Evolutionary conservation across 345 rosid genomes (phyloP).

Genomic region (Alliaria petiolata): DNA sequence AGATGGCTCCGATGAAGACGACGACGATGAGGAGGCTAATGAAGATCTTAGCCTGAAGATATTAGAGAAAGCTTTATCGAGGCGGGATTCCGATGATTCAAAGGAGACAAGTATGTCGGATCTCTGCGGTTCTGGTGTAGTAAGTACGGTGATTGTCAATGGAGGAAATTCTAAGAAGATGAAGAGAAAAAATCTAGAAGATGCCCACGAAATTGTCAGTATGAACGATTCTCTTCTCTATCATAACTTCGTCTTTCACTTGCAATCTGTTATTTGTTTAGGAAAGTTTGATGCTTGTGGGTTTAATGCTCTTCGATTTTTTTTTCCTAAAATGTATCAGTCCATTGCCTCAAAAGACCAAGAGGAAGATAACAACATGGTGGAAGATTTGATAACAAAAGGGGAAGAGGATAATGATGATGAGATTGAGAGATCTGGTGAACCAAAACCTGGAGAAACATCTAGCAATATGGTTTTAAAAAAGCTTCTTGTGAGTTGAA

Average conservation of each 20-base stretch:
- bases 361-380: slow-evolving; percentile 37
- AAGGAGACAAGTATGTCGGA: slow-evolving; percentile 17
- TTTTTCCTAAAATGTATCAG: slow-evolving; percentile 30
- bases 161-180: slow-evolving; percentile 36
- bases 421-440: slow-evolving; percentile 22
- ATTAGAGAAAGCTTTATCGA: slow-evolving; percentile 80
- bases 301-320: not conserved
- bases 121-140: slow-evolving; percentile 25
- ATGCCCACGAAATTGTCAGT: slow-evolving; percentile 39
- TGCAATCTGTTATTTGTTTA: not conserved
- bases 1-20: slow-evolving; percentile 22
- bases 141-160: slow-evolving; percentile 14
- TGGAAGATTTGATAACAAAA: slow-evolving; percentile 10
- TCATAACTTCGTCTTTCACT: not conserved
- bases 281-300: slow-evolving; percentile 5
- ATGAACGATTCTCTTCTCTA: not conserved
- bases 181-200: slow-evolving; percentile 25
- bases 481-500: slow-evolving; percentile 96
- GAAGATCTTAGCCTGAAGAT: slow-evolving; percentile 80
- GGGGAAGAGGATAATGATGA: slow-evolving; percentile 30
- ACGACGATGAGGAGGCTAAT: slow-evolving; percentile 67
- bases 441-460: slow-evolving; percentile 34
- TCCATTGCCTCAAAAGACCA: slow-evolving; percentile 27
- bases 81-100: slow-evolving; percentile 26
- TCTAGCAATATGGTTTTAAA: slow-evolving; percentile 57